Base-by-base conservation (phyloP, 2,329 filamentous ascomycete genomes). In the Cadophora malorum region DNA sequence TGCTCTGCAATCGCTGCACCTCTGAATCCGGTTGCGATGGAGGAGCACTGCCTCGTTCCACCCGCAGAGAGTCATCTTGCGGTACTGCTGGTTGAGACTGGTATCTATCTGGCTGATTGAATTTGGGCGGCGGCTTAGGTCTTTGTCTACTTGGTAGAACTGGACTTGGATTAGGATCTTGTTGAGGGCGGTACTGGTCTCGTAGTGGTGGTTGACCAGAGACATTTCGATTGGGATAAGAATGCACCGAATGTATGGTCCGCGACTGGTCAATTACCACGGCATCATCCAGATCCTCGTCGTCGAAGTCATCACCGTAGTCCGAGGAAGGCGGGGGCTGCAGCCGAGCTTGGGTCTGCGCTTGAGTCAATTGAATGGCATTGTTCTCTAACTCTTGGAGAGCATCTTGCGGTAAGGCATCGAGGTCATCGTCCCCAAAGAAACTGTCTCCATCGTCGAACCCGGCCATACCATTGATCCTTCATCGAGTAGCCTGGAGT, bases 341-440 rank as follows among this genome's bases (percentile, higher is more conserved):
- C 12, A 41, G 58, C 66, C 25, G 69, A 63, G 66, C 70, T 66
- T 73, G 72, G 33, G 71, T 74, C 63, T 71, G 71, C 23, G 70
- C 73, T 65, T 79, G 77, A 4, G 88, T 90, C 72, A 84, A 84
- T 72, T 85, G 85, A 71, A 90, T 86, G 49, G 88, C 88, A 74
- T 85, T 84, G 74, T 85, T 84, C 75, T 91, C 89, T 70, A 91
- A 85, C 75, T 90, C 87, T 73, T 87, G 82, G 3, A 91, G 80
- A 58, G 82, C 81, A 70, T 84, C 83, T 70, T 84, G 82, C 71
- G 88, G 85, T 52, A 91, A 79, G 50, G 85, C 82, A 76, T 91
- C 87, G 72, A 91, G 82, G 69, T 84, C 87, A 75, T 89, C 88
- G 76, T 90, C 88, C 75, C 90, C 88, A 68, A 83, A 86, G 76